Evolutionary conservation across 352 stramenopile species (phyloP).

Genomic region (Peronospora belbahrii): DNA sequence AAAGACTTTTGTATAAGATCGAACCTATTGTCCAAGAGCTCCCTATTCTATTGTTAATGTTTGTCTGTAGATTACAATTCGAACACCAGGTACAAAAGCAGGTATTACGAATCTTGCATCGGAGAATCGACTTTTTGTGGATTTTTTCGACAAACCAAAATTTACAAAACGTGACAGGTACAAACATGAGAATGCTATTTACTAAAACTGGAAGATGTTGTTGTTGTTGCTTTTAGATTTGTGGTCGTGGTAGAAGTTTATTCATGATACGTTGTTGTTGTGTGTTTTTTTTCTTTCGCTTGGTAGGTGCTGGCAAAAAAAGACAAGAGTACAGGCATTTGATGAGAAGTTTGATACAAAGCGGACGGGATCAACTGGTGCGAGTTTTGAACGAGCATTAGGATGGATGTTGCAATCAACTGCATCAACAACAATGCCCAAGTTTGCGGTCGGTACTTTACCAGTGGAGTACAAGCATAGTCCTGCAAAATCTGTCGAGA

Average conservation of each 20-base stretch:
- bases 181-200: neutral
- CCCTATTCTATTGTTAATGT: no score
- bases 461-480: conserved; percentile 24
- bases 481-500: conserved; percentile 26
- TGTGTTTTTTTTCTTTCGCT: no score
- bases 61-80: conserved; percentile 59
- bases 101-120: conserved; percentile 30
- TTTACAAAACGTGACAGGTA: conserved; percentile 39
- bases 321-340: conserved; percentile 31
- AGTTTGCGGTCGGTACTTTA: conserved; percentile 40
- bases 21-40: no score
- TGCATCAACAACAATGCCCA: conserved; percentile 44
- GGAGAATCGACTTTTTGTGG: conserved; percentile 41
- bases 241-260: neutral
- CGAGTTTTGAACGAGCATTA: conserved; percentile 38
- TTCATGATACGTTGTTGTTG: neutral
- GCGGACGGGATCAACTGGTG: conserved; percentile 16
- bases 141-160: conserved; percentile 47
- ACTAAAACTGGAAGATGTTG: neutral
- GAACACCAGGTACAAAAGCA: conserved; percentile 34
- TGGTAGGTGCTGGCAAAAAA: conserved; percentile 49
- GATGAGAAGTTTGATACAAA: conserved; percentile 33
- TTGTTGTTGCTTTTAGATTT: neutral
- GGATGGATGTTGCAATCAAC: conserved; percentile 28
- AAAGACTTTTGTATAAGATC: no score